Base-by-base conservation (phyloP, 2,329 filamentous ascomycete species). In the Huntiella decipiens region DNA sequence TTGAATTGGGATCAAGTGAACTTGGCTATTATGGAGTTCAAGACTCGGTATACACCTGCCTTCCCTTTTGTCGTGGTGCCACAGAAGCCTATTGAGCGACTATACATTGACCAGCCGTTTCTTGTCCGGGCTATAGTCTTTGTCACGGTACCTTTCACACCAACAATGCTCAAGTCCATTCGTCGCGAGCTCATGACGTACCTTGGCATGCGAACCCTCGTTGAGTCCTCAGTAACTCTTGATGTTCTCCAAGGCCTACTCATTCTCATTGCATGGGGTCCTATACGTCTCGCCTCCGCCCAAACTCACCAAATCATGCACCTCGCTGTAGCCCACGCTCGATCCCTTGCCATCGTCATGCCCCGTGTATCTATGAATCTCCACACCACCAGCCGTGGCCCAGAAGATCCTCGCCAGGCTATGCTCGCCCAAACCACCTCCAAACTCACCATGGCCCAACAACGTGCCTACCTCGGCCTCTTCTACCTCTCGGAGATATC, bases 191-290 rank as follows among this genome's bases (percentile, higher is more conserved):
- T 62, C 16, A 57, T 64, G 51, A 60, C 60, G 5, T 64, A 66
- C 53, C 52, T 68, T 28, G 59, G 63, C 4, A 57, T 65, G 15
- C 61, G 62, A 32, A 54, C 66, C 42, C 43, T 71, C 1, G 57
- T 66, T 1, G 57, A 61, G 48, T 61, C 61, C 13, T 60, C 66
- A 35, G 56, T 56, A 31, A 59, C 56, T 12, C 47, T 70, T 6
- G 66, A 68, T 46, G 53, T 66, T 3, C 57, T 70, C 1, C 66
- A 70, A 52, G 67, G 66, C 0, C 54, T 69, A 6, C 50, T 70
- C 5, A 57, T 68, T 38, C 60, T 61, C 36, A 56, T 68, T 45
- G 60, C 64, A 16, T 70, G 67, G 67, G 69, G 56, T 43, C 56
- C 37, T 47, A 42, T 35, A 12, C 33, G 47, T 10, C 32, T 49